Conservation (phyloP, 352 stramenopile genomes). For the Phytophthora colocasiae region DNA sequence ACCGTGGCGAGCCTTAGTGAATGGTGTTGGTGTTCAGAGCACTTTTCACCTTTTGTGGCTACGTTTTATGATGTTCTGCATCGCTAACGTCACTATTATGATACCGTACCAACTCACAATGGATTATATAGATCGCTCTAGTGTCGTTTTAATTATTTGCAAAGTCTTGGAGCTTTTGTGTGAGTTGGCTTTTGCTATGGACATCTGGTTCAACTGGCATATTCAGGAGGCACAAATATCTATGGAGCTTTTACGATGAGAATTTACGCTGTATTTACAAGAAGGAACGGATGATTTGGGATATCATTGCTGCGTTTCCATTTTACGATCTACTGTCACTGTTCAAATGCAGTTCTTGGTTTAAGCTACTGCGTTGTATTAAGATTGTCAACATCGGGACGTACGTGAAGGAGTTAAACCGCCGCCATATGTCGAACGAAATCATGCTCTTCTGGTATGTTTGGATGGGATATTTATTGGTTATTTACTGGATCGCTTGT, state of each 20-base stretch:
- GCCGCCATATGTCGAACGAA: slow-evolving; percentile 58
- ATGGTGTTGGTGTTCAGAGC: slow-evolving; percentile 54
- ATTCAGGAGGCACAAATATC: slow-evolving; percentile 50
- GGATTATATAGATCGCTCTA: slow-evolving; percentile 38
- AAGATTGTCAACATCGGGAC: slow-evolving; percentile 62
- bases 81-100: slow-evolving; percentile 49
- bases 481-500: slow-evolving; percentile 63
- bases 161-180: slow-evolving; percentile 46
- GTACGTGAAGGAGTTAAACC: slow-evolving; percentile 61
- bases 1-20: slow-evolving; percentile 21
- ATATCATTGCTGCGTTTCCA: slow-evolving; percentile 53
- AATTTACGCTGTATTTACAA: slow-evolving; percentile 48
- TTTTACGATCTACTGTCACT: slow-evolving; percentile 58
- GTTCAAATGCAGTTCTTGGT: slow-evolving; percentile 47
- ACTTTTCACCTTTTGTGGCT: slow-evolving; percentile 53
- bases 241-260: slow-evolving; percentile 61
- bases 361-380: slow-evolving; percentile 53
- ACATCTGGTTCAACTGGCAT: slow-evolving; percentile 74
- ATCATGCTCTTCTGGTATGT: slow-evolving; percentile 49
- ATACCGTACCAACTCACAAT: slow-evolving; percentile 56
- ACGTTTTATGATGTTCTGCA: slow-evolving; percentile 30
- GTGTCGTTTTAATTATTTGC: slow-evolving; percentile 20
- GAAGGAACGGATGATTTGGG: slow-evolving; percentile 41
- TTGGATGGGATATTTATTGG: slow-evolving; percentile 47
- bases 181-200: slow-evolving; percentile 53